Conservation (phyloP, 2,329 filamentous ascomycete genomes). For the Ceratocystiopsis brevicomis region DNA sequence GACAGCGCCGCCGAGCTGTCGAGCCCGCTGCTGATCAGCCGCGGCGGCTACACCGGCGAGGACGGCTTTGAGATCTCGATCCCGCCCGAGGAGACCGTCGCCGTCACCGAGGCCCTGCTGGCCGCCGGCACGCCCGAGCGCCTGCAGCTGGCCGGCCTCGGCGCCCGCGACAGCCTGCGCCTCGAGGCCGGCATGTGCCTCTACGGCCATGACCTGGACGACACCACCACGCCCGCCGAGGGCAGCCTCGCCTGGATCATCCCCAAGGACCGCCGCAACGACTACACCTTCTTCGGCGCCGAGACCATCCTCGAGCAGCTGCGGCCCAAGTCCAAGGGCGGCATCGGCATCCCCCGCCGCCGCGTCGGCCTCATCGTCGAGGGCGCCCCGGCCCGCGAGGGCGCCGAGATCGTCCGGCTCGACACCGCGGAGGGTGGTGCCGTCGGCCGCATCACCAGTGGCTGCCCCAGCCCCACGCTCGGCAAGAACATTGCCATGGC, state of each 20-base stretch:
- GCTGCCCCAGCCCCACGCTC: constrained; percentile 71
- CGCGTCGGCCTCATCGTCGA: constrained; percentile 68
- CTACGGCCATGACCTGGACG: constrained; percentile 96
- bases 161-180: constrained; percentile 76
- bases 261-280: constrained; percentile 51
- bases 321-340: constrained; percentile 52
- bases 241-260: constrained; percentile 57
- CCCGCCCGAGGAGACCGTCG: constrained; percentile 42
- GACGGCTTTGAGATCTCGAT: constrained; percentile 96
- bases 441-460: constrained; percentile 71
- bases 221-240: constrained; percentile 44
- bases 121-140: constrained; percentile 37
- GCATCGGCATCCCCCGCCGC: constrained; percentile 47
- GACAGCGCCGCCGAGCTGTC: constrained; percentile 18
- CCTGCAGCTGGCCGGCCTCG: constrained; percentile 69
- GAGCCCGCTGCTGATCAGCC: constrained; percentile 51
- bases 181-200: constrained; percentile 97
- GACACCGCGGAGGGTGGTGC: constrained; percentile 23
- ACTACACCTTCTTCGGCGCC: constrained; percentile 60
- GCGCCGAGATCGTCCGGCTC: constrained; percentile 51
- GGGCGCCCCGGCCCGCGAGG: constrained; percentile 78
- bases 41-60: constrained; percentile 92
- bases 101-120: constrained; percentile 52
- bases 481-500: constrained; percentile 93
- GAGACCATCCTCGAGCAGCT: constrained; percentile 62